These are phyloP conservation scores for Termitomyces sp. DNA, from an alignment of 768 basidiomycete genomes.

Conservation along the genomic window DNA sequence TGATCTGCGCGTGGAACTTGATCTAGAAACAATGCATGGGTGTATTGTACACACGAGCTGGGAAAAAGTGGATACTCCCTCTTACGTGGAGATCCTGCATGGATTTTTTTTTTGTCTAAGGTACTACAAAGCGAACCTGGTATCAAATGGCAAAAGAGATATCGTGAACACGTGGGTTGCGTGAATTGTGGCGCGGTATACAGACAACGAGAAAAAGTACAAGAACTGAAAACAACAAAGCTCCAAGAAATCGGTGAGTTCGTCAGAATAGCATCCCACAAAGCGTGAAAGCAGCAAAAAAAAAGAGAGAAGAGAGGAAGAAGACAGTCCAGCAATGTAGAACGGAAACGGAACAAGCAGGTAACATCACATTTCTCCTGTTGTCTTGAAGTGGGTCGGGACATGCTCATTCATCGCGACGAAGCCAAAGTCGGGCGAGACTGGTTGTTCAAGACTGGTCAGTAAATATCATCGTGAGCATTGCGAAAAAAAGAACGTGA, in stretches of 20 bases:
- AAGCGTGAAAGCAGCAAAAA: conserved; percentile 9
- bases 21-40: neutral
- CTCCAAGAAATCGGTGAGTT: conserved; percentile 1
- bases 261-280: conserved; percentile 5
- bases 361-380: conserved; percentile 39
- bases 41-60: neutral
- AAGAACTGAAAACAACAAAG: conserved; percentile 4
- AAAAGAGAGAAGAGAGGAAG: neutral
- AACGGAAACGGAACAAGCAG: neutral
- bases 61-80: conserved; percentile 6
- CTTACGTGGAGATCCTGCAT: neutral
- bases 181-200: neutral
- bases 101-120: conserved; percentile 4
- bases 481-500: conserved; percentile 13
- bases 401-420: conserved; percentile 78
- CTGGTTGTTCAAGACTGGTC: conserved; percentile 44
- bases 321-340: conserved; percentile 11
- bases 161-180: neutral
- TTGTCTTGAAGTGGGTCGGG: conserved; percentile 54
- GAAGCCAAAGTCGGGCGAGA: conserved; percentile 83
- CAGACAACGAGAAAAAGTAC: conserved; percentile 4
- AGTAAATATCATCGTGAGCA: conserved; percentile 28
- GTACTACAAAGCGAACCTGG: conserved; percentile 3
- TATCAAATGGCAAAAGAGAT: conserved; percentile 7
- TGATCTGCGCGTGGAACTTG: conserved; percentile 15